Conservation (phyloP, 2,329 filamentous ascomycete genomes). For the Neofusicoccum cordaticola region DNA sequence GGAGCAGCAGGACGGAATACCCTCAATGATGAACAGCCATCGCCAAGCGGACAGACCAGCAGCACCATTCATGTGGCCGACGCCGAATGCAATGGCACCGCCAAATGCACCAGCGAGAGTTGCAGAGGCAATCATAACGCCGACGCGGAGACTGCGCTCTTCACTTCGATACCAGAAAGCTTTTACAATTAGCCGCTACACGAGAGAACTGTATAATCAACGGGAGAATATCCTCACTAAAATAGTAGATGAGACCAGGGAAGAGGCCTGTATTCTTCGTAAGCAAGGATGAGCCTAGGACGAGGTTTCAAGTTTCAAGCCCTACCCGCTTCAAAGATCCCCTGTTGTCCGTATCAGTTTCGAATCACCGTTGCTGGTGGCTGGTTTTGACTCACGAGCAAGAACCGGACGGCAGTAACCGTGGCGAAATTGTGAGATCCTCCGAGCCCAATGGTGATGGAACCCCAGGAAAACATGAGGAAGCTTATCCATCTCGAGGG, state of each 20-base stretch:
- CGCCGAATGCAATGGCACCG: constrained; percentile 54
- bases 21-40: constrained; percentile 46
- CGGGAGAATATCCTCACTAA: constrained; percentile 35
- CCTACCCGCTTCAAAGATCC: constrained; percentile 26
- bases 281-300: background rate
- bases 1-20: constrained; percentile 37
- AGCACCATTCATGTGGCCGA: constrained; percentile 40
- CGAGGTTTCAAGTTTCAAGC: background rate
- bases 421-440: constrained; percentile 43
- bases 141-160: constrained; percentile 58
- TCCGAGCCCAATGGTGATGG: constrained; percentile 47
- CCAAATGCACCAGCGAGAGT: constrained; percentile 55
- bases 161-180: constrained; percentile 56
- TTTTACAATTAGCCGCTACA: constrained; percentile 1
- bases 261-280: constrained; percentile 21
- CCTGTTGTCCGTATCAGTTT: constrained; percentile 1
- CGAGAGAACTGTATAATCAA: background rate
- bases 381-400: constrained; percentile 28
- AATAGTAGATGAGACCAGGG: constrained; percentile 43
- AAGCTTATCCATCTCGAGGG: constrained; percentile 39
- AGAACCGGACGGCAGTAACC: constrained; percentile 41
- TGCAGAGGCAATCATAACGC: constrained; percentile 53
- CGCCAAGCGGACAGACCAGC: constrained; percentile 34
- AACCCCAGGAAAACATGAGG: constrained; percentile 48
- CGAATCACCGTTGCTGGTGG: constrained; percentile 3